Conservation (phyloP, 208 protist genomes). For the Crithidia expoeki region DNA sequence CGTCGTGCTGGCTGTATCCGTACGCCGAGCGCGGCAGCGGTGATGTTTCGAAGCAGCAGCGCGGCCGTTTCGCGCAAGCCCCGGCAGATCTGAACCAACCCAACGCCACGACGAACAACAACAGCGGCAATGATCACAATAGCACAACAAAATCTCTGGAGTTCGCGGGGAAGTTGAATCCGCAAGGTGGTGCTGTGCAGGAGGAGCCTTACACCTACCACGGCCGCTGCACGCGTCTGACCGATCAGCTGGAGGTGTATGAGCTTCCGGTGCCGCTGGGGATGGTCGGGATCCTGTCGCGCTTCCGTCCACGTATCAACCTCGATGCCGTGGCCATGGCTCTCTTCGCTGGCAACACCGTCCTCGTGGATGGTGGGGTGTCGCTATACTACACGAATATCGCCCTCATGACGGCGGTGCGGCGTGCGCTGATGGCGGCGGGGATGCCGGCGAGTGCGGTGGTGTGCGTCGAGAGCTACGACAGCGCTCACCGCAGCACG, state of each 20-base stretch:
- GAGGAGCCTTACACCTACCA: not conserved
- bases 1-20: constrained; percentile 32
- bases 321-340: constrained; percentile 57
- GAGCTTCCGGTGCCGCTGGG: constrained; percentile 60
- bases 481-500: constrained; percentile 34
- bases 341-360: constrained; percentile 54
- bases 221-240: constrained; percentile 26
- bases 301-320: constrained; percentile 57
- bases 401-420: constrained; percentile 39
- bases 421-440: constrained; percentile 34
- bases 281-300: constrained; percentile 58
- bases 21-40: constrained; percentile 18
- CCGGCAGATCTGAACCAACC: not conserved
- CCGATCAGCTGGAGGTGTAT: constrained; percentile 34
- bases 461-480: constrained; percentile 54
- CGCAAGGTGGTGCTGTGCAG: not conserved
- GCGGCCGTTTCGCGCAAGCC: not conserved
- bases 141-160: no score
- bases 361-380: constrained; percentile 57
- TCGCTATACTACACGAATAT: constrained; percentile 48
- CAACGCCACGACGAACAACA: not conserved
- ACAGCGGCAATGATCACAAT: not conserved
- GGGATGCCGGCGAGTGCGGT: constrained; percentile 42
- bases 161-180: not conserved
- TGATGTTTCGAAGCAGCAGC: not conserved